Evolutionary conservation across 768 basidiomycete genomes (phyloP), one percentile per base, ranked within the genome.

Genomic region (Lactarius trivialis): DNA sequence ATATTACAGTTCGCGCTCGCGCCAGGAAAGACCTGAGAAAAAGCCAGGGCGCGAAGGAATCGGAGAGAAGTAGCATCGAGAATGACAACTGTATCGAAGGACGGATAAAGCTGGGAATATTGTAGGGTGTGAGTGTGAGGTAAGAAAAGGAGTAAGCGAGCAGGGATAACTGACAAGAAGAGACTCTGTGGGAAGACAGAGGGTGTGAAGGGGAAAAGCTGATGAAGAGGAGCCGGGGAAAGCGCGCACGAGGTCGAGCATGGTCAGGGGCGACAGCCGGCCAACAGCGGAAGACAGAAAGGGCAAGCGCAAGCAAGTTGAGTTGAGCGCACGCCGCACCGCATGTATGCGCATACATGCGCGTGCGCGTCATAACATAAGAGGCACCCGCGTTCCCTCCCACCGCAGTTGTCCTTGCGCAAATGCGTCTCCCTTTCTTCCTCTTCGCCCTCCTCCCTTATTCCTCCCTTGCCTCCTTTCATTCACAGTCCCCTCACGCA

Each of bases 11-110:
- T 71, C 56, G 79, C 77, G 30, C 73, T 72, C 12, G 74, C 68
- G 60, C 81, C 79, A 6, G 91, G 89, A 70, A 91, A 93, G 7
- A 85, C 88, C 70, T 93, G 89, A 77, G 82, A 86, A 69, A 93
- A 89, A 34, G 86, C 83, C 26, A 93, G 82, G 51, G 88, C 82
- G 62, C 86, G 85, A 60, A 85, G 72, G 51, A 93, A 78, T 19
- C 77, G 72, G 36, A 92, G 82, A 17, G 77, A 79, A 60, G 76
- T 79, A n/a, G 90, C 87, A 77, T 91, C 77, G 68, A 89, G 81
- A 49, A 92, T 75, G 60, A 91, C 78, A 65, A 92, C 72, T 2
- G 84, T 78, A 70, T 89, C 84, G 39, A 83, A 84, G 19, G 87
- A 88, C 6, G 87, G 78, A 70, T 91, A 89, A 8, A 91, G 72